These are phyloP conservation scores for Cladophialophora bantiana DNA, from an alignment of 2,329 filamentous ascomycete species.

Conservation along the genomic window DNA sequence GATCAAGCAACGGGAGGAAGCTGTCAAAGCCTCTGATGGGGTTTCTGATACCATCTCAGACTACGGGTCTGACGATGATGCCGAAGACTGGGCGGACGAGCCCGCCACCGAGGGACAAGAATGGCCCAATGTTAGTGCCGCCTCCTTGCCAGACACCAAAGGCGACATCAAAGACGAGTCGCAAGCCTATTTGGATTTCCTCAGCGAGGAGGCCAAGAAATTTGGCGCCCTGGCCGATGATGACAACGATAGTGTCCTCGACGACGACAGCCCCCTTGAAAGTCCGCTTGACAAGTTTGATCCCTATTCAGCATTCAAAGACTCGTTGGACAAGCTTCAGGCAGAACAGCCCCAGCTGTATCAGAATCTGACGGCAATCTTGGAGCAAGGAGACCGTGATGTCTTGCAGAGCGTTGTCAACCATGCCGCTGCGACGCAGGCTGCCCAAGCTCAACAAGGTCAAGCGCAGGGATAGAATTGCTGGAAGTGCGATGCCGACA, in stretches of 20 bases:
- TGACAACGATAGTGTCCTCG: slow-evolving; percentile 86
- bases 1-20: slow-evolving; percentile 90
- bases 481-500: background rate
- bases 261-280: slow-evolving; percentile 91
- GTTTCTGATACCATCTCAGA: slow-evolving; percentile 73
- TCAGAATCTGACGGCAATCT: slow-evolving; percentile 75
- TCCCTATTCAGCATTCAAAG: slow-evolving; percentile 88
- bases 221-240: slow-evolving; percentile 75
- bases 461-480: slow-evolving; percentile 17
- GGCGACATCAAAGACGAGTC: slow-evolving; percentile 84
- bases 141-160: slow-evolving; percentile 64
- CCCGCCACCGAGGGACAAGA: slow-evolving; percentile 56
- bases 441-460: slow-evolving; percentile 10
- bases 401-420: slow-evolving; percentile 80
- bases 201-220: slow-evolving; percentile 92
- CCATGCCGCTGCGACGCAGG: slow-evolving; percentile 58
- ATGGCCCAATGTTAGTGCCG: slow-evolving; percentile 68
- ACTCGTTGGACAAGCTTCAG: slow-evolving; percentile 81
- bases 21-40: slow-evolving; percentile 69
- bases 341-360: slow-evolving; percentile 91
- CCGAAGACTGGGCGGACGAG: slow-evolving; percentile 82
- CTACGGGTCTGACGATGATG: slow-evolving; percentile 72
- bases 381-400: slow-evolving; percentile 80
- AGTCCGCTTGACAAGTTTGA: slow-evolving; percentile 95
- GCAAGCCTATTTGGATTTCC: slow-evolving; percentile 91